Percentiles rank a stretch among this genome's conserved stretches.
Conservation (phyloP, 176 grass and related monocot genomes). For the Cenchrus americanus region DNA sequence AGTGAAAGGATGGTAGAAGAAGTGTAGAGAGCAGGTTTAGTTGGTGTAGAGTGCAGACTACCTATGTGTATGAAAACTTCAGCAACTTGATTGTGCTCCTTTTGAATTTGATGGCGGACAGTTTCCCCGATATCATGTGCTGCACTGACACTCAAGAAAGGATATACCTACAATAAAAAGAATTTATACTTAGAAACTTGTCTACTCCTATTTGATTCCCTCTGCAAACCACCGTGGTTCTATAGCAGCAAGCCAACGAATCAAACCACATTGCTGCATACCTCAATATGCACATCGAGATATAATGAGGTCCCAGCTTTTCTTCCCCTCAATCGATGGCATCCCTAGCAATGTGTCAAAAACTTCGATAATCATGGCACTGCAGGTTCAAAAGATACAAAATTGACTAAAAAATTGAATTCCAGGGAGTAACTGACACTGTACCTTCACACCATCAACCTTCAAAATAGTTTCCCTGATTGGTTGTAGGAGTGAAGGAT, state of each 20-base stretch:
- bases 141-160: slow-evolving; percentile 89
- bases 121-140: slow-evolving; percentile 95
- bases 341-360: slow-evolving; percentile 59
- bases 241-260: slow-evolving; percentile 22
- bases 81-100: slow-evolving; percentile 77
- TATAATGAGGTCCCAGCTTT: slow-evolving; percentile 93
- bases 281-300: slow-evolving; percentile 98
- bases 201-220: neutral
- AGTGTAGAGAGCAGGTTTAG: slow-evolving; percentile 28
- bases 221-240: slow-evolving; percentile 22
- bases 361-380: slow-evolving; percentile 12
- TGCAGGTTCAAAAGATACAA: slow-evolving; percentile 10
- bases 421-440: slow-evolving; percentile 26
- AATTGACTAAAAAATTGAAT: neutral
- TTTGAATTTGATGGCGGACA: slow-evolving; percentile 87
- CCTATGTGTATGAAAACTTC: slow-evolving; percentile 99
- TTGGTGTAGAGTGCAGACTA: slow-evolving; percentile 25
- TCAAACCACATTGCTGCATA: slow-evolving; percentile 39
- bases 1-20: slow-evolving; percentile 20
- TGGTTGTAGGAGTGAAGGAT: slow-evolving; percentile 68
- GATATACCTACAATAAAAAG: slow-evolving; percentile 68
- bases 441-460: slow-evolving; percentile 95
- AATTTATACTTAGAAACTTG: slow-evolving; percentile 10
- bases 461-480: slow-evolving; percentile 87
- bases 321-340: slow-evolving; percentile 92